These are phyloP conservation scores for Penicillium manginii DNA, from an alignment of 495 filamentous ascomycete species.

Conservation along the genomic window DNA sequence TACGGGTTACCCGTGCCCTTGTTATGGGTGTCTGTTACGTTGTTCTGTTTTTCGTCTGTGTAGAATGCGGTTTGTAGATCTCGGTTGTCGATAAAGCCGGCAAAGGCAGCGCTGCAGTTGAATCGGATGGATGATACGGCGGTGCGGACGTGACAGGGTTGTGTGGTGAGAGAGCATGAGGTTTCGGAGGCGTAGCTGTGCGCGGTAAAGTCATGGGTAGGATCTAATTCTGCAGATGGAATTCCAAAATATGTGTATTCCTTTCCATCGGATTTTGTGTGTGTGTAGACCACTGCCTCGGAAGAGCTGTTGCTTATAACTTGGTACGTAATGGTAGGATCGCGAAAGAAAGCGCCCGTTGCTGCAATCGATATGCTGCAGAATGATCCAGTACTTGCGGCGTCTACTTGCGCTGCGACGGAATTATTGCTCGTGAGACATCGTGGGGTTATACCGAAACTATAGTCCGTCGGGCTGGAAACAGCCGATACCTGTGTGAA, in stretches of 20 bases:
- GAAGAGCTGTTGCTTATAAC: neutral
- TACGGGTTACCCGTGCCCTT: neutral
- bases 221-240: neutral
- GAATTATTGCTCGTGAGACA: neutral
- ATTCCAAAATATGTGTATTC: neutral
- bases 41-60: neutral
- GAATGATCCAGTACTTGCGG: neutral
- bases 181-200: neutral
- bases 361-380: neutral
- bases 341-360: neutral
- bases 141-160: neutral
- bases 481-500: neutral
- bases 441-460: neutral
- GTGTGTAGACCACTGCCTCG: neutral
- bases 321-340: neutral
- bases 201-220: neutral
- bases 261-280: neutral
- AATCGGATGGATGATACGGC: neutral
- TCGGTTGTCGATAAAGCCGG: neutral
- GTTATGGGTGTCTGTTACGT: neutral
- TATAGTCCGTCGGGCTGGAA: neutral
- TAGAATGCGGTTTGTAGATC: neutral
- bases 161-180: neutral
- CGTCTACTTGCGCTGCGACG: neutral
- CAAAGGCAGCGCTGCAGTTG: neutral